Evolutionary conservation across 768 basidiomycete genomes (phyloP).

Genomic region (Tylopilus cervinicoccineus): DNA sequence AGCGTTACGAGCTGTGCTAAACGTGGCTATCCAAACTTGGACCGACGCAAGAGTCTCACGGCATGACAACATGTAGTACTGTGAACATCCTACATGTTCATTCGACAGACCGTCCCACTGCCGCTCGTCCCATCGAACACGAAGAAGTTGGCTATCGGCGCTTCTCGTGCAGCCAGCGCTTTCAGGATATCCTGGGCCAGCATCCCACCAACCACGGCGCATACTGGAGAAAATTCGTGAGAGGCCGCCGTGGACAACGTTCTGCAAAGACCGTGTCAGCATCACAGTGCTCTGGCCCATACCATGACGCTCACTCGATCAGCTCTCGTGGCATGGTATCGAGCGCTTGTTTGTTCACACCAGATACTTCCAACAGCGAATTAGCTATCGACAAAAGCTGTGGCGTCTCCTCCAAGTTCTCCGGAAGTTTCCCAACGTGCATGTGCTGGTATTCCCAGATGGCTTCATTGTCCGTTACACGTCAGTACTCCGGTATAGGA

Average conservation of each 20-base stretch:
- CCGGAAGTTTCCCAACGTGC: slow-evolving; percentile 57
- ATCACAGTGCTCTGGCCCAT: neutral
- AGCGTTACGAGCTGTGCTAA: slow-evolving; percentile 6
- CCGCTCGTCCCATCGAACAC: slow-evolving; percentile 83
- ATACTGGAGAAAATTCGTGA: slow-evolving; percentile 89
- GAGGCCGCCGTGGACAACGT: slow-evolving; percentile 62
- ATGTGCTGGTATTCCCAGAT: slow-evolving; percentile 77
- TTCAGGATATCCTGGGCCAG: slow-evolving; percentile 94
- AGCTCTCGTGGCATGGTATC: slow-evolving; percentile 52
- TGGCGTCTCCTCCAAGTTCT: slow-evolving; percentile 39
- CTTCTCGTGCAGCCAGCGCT: slow-evolving; percentile 83
- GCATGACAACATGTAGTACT: too few species aligned
- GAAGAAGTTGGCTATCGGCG: slow-evolving; percentile 91
- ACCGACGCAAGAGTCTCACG: slow-evolving; percentile 17
- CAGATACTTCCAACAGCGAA: slow-evolving; percentile 52
- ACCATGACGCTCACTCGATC: slow-evolving; percentile 47
- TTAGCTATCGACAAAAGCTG: slow-evolving; percentile 68
- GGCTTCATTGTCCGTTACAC: slow-evolving; percentile 41
- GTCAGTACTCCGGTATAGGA: slow-evolving; percentile 9
- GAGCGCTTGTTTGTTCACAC: slow-evolving; percentile 69
- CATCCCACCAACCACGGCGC: slow-evolving; percentile 93
- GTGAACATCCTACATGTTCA: slow-evolving; percentile 38
- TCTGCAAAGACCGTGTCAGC: slow-evolving; percentile 39
- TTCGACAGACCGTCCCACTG: slow-evolving; percentile 60
- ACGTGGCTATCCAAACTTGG: slow-evolving; percentile 27